A percentile compares a stretch with the other conserved stretches of the same genome.
phyloP scores from a whole-genome alignment of 192 early-diverging fungal species.

The Lobosporangium transversale region DNA sequence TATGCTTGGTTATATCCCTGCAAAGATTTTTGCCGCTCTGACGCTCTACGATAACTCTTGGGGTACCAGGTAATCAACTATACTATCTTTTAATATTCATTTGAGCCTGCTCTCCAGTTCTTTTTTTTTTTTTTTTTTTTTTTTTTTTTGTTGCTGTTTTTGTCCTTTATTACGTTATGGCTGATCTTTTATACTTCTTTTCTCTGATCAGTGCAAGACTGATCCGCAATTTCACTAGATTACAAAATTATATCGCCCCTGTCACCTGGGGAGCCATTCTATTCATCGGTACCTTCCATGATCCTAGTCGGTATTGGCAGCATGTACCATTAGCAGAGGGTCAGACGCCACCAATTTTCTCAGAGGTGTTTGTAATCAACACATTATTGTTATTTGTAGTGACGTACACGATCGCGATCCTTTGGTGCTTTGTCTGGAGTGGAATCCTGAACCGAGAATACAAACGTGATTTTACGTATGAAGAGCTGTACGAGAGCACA shows the following conservation, averaged over 20 bases:
- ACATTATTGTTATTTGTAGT: not conserved
- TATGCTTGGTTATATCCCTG: conserved; percentile 64
- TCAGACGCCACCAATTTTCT: conserved; percentile 23
- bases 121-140: conserved; percentile 2
- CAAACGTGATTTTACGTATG: conserved; percentile 42
- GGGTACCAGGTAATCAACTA: conserved; percentile 57
- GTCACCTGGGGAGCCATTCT: conserved; percentile 39
- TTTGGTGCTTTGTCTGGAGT: conserved; percentile 46
- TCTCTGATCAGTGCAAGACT: conserved; percentile 28
- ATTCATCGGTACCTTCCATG: conserved; percentile 30
- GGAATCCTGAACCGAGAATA: conserved; percentile 13
- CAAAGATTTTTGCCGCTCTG: conserved; percentile 65
- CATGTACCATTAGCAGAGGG: conserved; percentile 20
- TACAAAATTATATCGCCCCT: conserved; percentile 47
- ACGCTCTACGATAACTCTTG: conserved; percentile 68
- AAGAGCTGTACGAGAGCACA: conserved; percentile 36
- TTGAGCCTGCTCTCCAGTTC: not conserved
- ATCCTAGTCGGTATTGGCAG: conserved; percentile 29
- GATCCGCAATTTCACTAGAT: conserved; percentile 38
- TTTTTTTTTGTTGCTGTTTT: too few relatives aligned
- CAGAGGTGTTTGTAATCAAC: conserved; percentile 15
- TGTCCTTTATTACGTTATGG: too few relatives aligned
- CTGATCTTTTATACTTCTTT: too few relatives aligned
- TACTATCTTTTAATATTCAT: not conserved
- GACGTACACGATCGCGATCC: conserved; percentile 11